A percentile compares a stretch with the other conserved stretches of the same genome.
Conservation (phyloP, 78 protist species). For the Cavenderia fasciculata region DNA sequence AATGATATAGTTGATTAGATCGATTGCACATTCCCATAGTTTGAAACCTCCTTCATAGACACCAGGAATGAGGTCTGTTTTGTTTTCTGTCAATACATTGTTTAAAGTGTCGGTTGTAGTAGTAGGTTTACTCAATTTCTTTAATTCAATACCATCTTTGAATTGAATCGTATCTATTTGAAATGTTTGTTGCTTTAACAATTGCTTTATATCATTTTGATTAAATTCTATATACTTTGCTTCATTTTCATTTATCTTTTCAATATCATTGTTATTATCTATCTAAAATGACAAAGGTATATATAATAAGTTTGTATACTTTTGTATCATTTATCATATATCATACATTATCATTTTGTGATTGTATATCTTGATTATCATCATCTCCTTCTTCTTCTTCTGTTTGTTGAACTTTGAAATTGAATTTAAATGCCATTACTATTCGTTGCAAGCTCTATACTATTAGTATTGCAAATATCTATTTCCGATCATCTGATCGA, state of each 20-base stretch:
- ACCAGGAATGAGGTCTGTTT: conserved; percentile 75
- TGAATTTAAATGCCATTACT: conserved; percentile 45
- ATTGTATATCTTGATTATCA: neutral
- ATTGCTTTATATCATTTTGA: neutral
- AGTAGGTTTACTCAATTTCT: conserved; percentile 20
- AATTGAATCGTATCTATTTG: neutral
- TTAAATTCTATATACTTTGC: neutral
- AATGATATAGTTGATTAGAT: conserved; percentile 58
- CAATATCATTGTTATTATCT: neutral
- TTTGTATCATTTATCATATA: neutral
- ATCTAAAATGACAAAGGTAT: no score
- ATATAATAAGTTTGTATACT: no score
- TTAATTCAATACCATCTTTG: neutral
- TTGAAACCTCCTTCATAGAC: conserved; percentile 87
- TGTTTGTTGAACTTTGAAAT: conserved; percentile 1
- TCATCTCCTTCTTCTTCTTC: no score
- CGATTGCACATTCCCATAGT: conserved; percentile 81
- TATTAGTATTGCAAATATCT: no score
- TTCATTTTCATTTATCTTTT: neutral
- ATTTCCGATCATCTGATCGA: no score
- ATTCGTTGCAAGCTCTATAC: no score
- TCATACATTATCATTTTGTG: neutral
- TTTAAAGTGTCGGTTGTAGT: neutral
- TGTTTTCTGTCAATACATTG: neutral
- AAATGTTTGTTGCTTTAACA: neutral